Base-by-base conservation (phyloP, 2,329 filamentous ascomycete species). In the Fusarium sp. region DNA sequence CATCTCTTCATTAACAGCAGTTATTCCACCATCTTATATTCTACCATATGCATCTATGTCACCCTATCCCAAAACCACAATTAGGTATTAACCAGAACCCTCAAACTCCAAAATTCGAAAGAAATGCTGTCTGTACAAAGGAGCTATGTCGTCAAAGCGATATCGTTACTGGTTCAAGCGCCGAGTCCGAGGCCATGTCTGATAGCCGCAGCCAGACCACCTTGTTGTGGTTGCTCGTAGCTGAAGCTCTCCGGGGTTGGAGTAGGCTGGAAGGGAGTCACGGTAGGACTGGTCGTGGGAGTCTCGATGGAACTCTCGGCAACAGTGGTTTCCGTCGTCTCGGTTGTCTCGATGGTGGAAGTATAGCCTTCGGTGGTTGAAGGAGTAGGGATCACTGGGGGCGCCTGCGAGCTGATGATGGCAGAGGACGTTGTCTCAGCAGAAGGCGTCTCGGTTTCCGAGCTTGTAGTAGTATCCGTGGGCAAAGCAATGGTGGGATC, bases 61-160 rank as follows among this genome's bases (percentile, higher is more conserved):
- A 53, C 56, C 30, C 34, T 43, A 34, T 46, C 27, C 46, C 25
- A 6, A 50, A 24, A 6, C 63, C 57, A 29, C 27, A 45, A 70
- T 72, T 70, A 70, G 61, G 43, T 70, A 70, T 70, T 67, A 59
- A 66, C 38, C 25, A 51, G 29, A 59, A 72, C 52, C 56, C 34
- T 49, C 44, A 66, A 72, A 63, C 66, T 63, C 69, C 69, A 34
- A 59, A 60, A 46, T 22, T 22, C 38, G 68, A 59, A 29, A 56
- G 51, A 12, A 58, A 67, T 66, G 49, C 55, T 50, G 49, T 50
- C 68, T 54, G 46, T 72, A 69, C 59, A 71, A 72, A 66, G 30
- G 68, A 54, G 57, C 45, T 40, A 47, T 53, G 46, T 59, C 68
- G 44, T 69, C 51, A 40, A 56, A 30, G 34, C 9, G 11, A 45